These are phyloP conservation scores for Porpolomopsis calyptriformis DNA, from an alignment of 768 basidiomycete species.

Conservation along the genomic window DNA sequence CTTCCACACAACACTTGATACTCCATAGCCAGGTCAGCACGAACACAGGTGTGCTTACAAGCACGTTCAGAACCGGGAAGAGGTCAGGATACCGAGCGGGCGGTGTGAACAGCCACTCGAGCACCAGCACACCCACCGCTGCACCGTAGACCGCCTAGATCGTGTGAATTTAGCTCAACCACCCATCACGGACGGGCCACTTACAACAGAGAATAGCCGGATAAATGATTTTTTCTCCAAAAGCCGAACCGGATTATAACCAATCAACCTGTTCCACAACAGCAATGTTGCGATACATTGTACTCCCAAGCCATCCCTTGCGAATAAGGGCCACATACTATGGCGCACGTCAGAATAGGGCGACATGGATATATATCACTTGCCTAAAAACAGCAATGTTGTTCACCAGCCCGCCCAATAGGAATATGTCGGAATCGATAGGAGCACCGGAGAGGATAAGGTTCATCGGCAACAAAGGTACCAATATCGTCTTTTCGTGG, in stretches of 20 bases:
- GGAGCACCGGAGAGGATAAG: constrained; percentile 54
- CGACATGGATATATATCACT: constrained; percentile 12
- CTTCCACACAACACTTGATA: constrained; percentile 68
- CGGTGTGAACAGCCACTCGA: constrained; percentile 52
- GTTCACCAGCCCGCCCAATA: constrained; percentile 65
- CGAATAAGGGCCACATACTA: constrained; percentile 90
- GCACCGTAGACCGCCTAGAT: constrained; percentile 43
- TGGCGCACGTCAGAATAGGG: constrained; percentile 1
- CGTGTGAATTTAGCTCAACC: constrained; percentile 13
- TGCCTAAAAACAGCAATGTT: constrained; percentile 87
- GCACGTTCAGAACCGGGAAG: constrained; percentile 75
- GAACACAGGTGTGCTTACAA: constrained; percentile 74
- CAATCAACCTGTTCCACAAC: constrained; percentile 78
- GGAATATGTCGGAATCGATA: constrained; percentile 49
- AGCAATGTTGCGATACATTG: constrained; percentile 61
- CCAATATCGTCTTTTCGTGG: constrained; percentile 85
- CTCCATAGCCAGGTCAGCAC: constrained; percentile 83
- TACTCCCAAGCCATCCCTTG: constrained; percentile 63
- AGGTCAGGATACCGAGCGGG: constrained; percentile 78
- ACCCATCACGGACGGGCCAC: constrained; percentile 12
- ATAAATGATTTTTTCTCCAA: constrained; percentile 36
- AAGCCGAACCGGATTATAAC: constrained; percentile 55
- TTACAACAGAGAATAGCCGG: constrained; percentile 42
- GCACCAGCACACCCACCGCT: constrained; percentile 45
- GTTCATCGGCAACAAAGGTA: constrained; percentile 79